Conservation (phyloP, 2,329 filamentous ascomycete genomes). For the Fusarium burgessii region DNA sequence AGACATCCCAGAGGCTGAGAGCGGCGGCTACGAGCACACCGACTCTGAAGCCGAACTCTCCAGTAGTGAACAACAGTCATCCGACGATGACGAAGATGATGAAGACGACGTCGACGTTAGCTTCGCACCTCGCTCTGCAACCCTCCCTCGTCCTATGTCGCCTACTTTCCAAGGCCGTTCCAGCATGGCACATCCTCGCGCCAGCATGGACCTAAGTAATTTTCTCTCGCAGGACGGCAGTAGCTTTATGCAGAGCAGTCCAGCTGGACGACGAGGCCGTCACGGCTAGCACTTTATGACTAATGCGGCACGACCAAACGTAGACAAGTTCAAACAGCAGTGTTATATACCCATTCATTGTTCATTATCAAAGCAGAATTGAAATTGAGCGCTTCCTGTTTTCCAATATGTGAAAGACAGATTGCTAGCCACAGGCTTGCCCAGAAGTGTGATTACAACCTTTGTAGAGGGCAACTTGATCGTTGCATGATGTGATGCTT, state of each 20-base stretch:
- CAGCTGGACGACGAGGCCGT: slow-evolving; percentile 57
- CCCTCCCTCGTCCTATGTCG: slow-evolving; percentile 52
- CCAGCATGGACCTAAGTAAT: slow-evolving; percentile 68
- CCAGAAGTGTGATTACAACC: slow-evolving; percentile 35
- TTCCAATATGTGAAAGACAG: slow-evolving; percentile 8
- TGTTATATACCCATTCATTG: slow-evolving; percentile 42
- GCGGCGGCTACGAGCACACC: slow-evolving; percentile 79
- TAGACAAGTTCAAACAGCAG: slow-evolving; percentile 27
- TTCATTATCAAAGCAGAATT: slow-evolving; percentile 34
- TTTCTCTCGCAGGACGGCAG: slow-evolving; percentile 69
- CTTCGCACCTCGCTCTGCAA: slow-evolving; percentile 55
- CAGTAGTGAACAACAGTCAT: slow-evolving; percentile 60
- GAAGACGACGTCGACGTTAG: slow-evolving; percentile 51
- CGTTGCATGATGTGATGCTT: slow-evolving; percentile 29
- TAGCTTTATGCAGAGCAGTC: slow-evolving; percentile 67
- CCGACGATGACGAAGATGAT: slow-evolving; percentile 50
- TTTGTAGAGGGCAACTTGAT: slow-evolving; percentile 36
- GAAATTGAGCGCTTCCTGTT: slow-evolving; percentile 27
- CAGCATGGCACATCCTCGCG: slow-evolving; percentile 49
- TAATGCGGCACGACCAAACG: slow-evolving; percentile 26
- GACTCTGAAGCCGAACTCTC: slow-evolving; percentile 76
- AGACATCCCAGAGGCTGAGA: slow-evolving; percentile 74
- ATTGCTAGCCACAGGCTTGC: slow-evolving; percentile 27
- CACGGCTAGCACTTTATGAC: slow-evolving; percentile 39
- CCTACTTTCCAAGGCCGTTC: slow-evolving; percentile 52